Conservation (phyloP, 495 filamentous ascomycete genomes). For the Aspergillus carlsbadensis region DNA sequence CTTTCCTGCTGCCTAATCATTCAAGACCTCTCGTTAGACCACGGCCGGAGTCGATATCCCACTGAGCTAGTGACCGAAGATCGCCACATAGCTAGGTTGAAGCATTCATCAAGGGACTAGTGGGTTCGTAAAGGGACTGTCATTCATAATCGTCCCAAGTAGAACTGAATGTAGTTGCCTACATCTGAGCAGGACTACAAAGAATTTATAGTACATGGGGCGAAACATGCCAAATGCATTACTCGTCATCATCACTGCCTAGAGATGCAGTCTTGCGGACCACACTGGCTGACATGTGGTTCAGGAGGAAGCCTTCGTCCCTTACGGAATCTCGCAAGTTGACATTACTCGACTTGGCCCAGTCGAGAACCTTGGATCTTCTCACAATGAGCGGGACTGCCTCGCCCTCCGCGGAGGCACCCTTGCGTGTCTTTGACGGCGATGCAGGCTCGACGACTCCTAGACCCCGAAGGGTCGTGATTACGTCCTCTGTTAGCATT, state of each 20-base stretch:
- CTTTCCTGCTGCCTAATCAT: neutral
- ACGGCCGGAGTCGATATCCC: neutral
- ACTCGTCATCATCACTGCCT: slow-evolving; percentile 16
- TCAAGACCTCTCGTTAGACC: neutral
- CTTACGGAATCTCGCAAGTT: slow-evolving; percentile 47
- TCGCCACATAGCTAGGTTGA: neutral
- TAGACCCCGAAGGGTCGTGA: slow-evolving; percentile 76
- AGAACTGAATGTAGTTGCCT: neutral
- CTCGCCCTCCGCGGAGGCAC: slow-evolving; percentile 28
- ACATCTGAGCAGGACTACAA: neutral
- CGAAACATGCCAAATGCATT: neutral
- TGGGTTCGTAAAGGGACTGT: neutral
- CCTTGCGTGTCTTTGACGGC: slow-evolving; percentile 42
- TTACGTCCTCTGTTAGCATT: slow-evolving; percentile 78
- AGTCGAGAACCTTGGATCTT: slow-evolving; percentile 48
- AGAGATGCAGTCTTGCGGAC: slow-evolving; percentile 8
- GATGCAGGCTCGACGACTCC: slow-evolving; percentile 63
- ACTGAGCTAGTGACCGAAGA: neutral
- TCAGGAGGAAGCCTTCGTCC: slow-evolving; percentile 50
- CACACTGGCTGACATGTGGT: slow-evolving; percentile 26
- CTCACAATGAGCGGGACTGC: slow-evolving; percentile 34
- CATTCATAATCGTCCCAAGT: neutral
- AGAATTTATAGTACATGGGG: neutral
- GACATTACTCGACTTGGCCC: slow-evolving; percentile 38
- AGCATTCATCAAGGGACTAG: neutral